Percentiles rank a stretch among this genome's conserved stretches.
Conservation (phyloP, 2,329 filamentous ascomycete species). For the Aspergillus brunneoviolaceus region DNA sequence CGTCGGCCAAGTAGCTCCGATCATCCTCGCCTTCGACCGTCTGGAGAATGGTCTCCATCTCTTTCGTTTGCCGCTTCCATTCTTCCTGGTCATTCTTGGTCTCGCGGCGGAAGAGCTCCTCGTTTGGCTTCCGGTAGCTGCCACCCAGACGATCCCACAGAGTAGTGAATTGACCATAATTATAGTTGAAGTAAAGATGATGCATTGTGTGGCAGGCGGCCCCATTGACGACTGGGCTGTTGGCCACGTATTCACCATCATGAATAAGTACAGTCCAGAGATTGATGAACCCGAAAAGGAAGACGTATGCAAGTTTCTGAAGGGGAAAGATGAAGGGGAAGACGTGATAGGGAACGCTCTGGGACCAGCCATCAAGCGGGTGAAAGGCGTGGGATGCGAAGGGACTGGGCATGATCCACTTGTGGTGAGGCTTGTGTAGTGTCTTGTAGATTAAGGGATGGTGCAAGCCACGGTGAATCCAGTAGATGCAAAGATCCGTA, state of each 20-base stretch:
- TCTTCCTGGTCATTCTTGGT: slow-evolving; percentile 79
- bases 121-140: slow-evolving; percentile 82
- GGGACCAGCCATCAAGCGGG: slow-evolving; percentile 84
- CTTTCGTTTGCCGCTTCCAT: slow-evolving; percentile 74
- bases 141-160: slow-evolving; percentile 85
- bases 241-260: slow-evolving; percentile 90
- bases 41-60: slow-evolving; percentile 73
- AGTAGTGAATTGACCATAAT: slow-evolving; percentile 93
- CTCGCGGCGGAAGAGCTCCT: slow-evolving; percentile 79
- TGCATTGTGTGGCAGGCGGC: slow-evolving; percentile 93
- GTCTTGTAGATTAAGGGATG: slow-evolving; percentile 78
- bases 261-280: slow-evolving; percentile 97
- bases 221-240: slow-evolving; percentile 89
- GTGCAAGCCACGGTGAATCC: slow-evolving; percentile 84
- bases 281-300: slow-evolving; percentile 88
- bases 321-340: slow-evolving; percentile 92
- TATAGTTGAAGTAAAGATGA: slow-evolving; percentile 84
- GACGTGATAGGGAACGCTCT: slow-evolving; percentile 87
- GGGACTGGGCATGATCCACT: slow-evolving; percentile 98
- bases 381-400: slow-evolving; percentile 94
- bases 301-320: slow-evolving; percentile 84
- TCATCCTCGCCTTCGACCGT: slow-evolving; percentile 65
- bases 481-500: slow-evolving; percentile 88
- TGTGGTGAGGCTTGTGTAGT: slow-evolving; percentile 96
- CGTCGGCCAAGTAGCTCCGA: slow-evolving; percentile 40